Base-by-base conservation (phyloP, 495 filamentous ascomycete species). In the Neurospora sublineolata region DNA sequence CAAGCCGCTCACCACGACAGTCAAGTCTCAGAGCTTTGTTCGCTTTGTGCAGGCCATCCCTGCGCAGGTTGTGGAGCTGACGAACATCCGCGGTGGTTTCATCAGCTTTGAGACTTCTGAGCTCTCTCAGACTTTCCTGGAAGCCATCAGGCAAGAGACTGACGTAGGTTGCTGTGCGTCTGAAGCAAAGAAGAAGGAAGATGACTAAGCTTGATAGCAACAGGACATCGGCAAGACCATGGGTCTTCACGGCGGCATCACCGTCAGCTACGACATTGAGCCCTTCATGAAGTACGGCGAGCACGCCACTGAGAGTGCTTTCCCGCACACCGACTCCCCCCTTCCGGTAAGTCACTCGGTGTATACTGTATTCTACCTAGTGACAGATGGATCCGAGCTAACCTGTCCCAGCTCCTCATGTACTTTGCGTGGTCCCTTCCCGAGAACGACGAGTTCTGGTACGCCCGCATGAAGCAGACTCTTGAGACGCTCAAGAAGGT, bases 21-120 rank as follows among this genome's bases (percentile, higher is more conserved):
- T 84, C 77, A 85, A 84, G 39, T 84, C 81, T 69, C 82, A 86
- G 68, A 83, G 76, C n/a, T 88, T 87, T 69, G 81, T 83, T 42
- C 80, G 84, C 12, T 77, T 88, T 9, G 78, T 87, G 18, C 2
- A 37, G 4, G 69, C 72, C 4, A 71, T 79, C 37, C 77, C 76
- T 4, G 42, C 74, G 1, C 42, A 72, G 11, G n/a, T 79, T 3
- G 42, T 39, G 1, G 16, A 67, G 52, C 3, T 70, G 36, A 36
- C 36, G 0, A 79, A 77, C n/a, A 10, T 69, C n/a, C 36, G 77
- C 3, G 77, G 77, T 11, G 71, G 67, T 0, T 79, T 79, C 37
- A 70, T 68, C 27, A 79, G 60, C 40, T 58, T 79, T 20, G 76
- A 74, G n/a, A 79, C 77, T 0, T 74, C 77, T 5, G 68, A 3